Conservation (phyloP, 2,329 filamentous ascomycete species). For the Delphinella strobiligena region DNA sequence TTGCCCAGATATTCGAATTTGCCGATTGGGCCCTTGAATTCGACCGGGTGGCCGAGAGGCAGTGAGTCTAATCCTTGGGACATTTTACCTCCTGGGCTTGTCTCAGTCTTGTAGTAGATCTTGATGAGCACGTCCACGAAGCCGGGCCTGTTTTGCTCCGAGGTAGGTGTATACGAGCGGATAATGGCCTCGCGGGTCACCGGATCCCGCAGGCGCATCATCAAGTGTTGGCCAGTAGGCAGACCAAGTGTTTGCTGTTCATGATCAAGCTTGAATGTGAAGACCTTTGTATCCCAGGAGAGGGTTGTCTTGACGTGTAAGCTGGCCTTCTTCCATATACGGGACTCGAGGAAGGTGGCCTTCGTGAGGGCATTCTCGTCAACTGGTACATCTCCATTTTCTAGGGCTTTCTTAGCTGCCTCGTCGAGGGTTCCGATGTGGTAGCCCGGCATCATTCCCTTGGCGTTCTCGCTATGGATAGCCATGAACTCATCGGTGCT, state of each 20-base stretch:
- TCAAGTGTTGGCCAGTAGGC: conserved; percentile 74
- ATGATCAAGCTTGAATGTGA: conserved; percentile 69
- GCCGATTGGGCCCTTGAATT: conserved; percentile 81
- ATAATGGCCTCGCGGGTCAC: conserved; percentile 62
- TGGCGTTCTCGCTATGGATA: conserved; percentile 87
- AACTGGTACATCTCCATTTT: conserved; percentile 29
- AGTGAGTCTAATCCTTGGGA: conserved; percentile 65
- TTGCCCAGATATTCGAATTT: conserved; percentile 68
- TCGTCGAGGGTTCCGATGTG: conserved; percentile 70
- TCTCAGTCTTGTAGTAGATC: conserved; percentile 55
- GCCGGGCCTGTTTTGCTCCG: conserved; percentile 48
- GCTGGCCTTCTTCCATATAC: conserved; percentile 60
- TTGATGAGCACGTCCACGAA: conserved; percentile 69
- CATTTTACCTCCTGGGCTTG: conserved; percentile 61
- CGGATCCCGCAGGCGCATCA: conserved; percentile 68
- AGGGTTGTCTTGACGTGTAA: conserved; percentile 57
- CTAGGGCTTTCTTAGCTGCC: conserved; percentile 42
- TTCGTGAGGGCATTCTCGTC: conserved; percentile 28
- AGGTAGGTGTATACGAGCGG: conserved; percentile 77
- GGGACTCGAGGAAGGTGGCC: conserved; percentile 58
- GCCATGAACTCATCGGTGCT: conserved; percentile 80
- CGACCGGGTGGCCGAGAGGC: conserved; percentile 58
- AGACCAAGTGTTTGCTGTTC: conserved; percentile 58
- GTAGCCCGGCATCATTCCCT: conserved; percentile 75
- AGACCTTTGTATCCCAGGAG: conserved; percentile 69